A percentile compares a stretch with the other conserved stretches of the same genome.
phyloP scores from a whole-genome alignment of 768 basidiomycete species.

The Mycena alexandri region DNA sequence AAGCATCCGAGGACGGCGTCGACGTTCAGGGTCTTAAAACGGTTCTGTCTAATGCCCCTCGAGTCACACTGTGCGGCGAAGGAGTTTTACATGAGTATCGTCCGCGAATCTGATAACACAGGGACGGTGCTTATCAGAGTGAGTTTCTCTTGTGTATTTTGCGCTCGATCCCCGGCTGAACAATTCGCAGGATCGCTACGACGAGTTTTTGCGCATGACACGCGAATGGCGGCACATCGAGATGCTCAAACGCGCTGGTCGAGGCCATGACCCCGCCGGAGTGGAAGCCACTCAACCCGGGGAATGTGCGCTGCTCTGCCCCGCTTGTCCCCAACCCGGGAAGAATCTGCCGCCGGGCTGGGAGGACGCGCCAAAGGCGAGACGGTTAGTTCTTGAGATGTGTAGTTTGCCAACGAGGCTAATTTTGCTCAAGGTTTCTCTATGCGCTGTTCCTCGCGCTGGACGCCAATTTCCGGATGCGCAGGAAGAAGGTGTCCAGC shows the following conservation, averaged over 20 bases:
- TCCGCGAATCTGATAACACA: slow-evolving; percentile 10
- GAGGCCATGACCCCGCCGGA: slow-evolving; percentile 9
- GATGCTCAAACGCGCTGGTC: slow-evolving; percentile 39
- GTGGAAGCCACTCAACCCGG: slow-evolving; percentile 13
- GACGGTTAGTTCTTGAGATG: slow-evolving; percentile 19
- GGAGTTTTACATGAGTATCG: slow-evolving; percentile 10
- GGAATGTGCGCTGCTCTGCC: slow-evolving; percentile 40
- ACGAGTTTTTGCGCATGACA: slow-evolving; percentile 33
- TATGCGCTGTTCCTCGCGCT: too few species aligned
- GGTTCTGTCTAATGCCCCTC: slow-evolving; percentile 1
- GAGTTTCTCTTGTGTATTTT: neutral
- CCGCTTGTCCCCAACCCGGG: slow-evolving; percentile 44
- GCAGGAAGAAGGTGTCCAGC: too few species aligned
- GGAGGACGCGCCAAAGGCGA: slow-evolving; percentile 15
- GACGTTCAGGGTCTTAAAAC: slow-evolving; percentile 4
- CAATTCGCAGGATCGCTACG: slow-evolving; percentile 32
- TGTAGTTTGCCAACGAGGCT: too few species aligned
- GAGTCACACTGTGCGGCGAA: slow-evolving; percentile 1
- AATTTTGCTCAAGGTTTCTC: slow-evolving; percentile 18
- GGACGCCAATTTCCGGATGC: too few species aligned
- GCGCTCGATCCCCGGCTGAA: neutral
- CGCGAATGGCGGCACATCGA: slow-evolving; percentile 39
- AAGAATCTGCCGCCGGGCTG: slow-evolving; percentile 40
- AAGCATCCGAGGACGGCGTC: slow-evolving; percentile 8
- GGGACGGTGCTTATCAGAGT: slow-evolving; percentile 4